Evolutionary conservation across 306 rosid genomes (phyloP), one percentile per base, ranked within the genome.

Genomic region (Cucumis melo): DNA sequence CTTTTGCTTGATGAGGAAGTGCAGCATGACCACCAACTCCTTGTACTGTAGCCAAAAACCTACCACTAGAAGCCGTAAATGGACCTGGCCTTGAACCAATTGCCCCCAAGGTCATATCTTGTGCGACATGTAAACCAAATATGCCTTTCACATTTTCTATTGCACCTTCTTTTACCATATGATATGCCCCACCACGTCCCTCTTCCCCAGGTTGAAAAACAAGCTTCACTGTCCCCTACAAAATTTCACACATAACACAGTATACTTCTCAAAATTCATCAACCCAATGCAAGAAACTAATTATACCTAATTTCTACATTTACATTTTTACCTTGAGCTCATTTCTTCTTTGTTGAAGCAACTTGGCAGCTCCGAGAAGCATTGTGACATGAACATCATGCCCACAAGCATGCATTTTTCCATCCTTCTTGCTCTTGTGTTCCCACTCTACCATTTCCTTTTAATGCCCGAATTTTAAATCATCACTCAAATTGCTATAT

Each of bases 401-500:
- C 39, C 93, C 93, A 63, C 91, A 89, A 50, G 91, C 89, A 54
- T 87, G 93, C 93, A 89, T 83, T 81, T 83, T 87, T 8, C 93
- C 86, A 15, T 56, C 44, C 41, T 62, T 87, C 86, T 79, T 85
- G 84, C 91, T 85, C 84, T 89, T 89, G 59, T 83, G 83, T 76
- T 87, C 89, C 93, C 93, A 85, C 66, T 87, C 93, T 29, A 87
- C 88, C 87, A 87, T 17, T 89, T 89, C 91, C 91, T 89, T 78
- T 62, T 1, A 59, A 73, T 8, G 46, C 48, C 41, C 4, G 0
- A 46, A 70, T 41, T 12, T 46, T 13, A 9, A 38, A n/a, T 21
- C 55, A 21, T n/a, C 74, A 67, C 19, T 42, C 55, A 46, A 21
- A 44, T 70, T 2, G 21, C 58, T 44, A 42, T 3, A 27, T 27